A percentile compares a stretch with the other conserved stretches of the same genome.
These are phyloP conservation scores for Scytalidium sp. DNA, from an alignment of 2,329 filamentous ascomycete genomes.

Conservation along the genomic window DNA sequence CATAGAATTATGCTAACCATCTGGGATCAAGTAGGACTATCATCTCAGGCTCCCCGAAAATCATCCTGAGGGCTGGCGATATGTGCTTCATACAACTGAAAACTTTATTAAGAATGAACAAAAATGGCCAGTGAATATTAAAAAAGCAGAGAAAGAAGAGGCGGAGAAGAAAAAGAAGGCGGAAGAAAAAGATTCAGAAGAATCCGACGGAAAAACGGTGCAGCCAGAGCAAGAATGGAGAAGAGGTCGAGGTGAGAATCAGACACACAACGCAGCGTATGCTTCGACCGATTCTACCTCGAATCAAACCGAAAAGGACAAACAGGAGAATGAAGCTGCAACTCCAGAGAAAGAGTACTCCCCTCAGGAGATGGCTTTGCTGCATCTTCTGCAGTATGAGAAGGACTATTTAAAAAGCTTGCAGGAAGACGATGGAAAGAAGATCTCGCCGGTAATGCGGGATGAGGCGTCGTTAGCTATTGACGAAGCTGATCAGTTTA, in stretches of 20 bases:
- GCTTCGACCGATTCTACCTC: conserved; percentile 8
- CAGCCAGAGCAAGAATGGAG: conserved; percentile 13
- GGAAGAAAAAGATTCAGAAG: no score
- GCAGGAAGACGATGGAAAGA: conserved; percentile 40
- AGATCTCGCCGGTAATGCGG: conserved; percentile 31
- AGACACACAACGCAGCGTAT: conserved; percentile 16
- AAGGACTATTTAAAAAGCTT: conserved; percentile 37
- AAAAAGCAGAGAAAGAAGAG: conserved; percentile 31
- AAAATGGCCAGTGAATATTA: conserved; percentile 45
- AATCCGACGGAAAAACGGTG: no score
- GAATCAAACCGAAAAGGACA: conserved; percentile 15
- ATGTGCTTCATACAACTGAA: conserved; percentile 45
- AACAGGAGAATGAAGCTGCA: conserved; percentile 28
- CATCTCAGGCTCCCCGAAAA: conserved; percentile 40
- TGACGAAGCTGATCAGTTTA: conserved; percentile 48
- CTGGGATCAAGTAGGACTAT: no score
- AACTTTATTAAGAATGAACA: conserved; percentile 46
- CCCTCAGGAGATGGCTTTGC: conserved; percentile 39
- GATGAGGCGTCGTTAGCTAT: conserved; percentile 32
- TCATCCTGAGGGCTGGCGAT: conserved; percentile 45
- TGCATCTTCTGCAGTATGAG: conserved; percentile 40
- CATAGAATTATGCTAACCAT: neutral
- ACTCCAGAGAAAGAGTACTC: conserved; percentile 34
- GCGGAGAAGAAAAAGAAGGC: conserved; percentile 26
- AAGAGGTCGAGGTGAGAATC: conserved; percentile 12